phyloP scores from a whole-genome alignment of 805 yeast species.

The Saccharomyces eubayanus region DNA sequence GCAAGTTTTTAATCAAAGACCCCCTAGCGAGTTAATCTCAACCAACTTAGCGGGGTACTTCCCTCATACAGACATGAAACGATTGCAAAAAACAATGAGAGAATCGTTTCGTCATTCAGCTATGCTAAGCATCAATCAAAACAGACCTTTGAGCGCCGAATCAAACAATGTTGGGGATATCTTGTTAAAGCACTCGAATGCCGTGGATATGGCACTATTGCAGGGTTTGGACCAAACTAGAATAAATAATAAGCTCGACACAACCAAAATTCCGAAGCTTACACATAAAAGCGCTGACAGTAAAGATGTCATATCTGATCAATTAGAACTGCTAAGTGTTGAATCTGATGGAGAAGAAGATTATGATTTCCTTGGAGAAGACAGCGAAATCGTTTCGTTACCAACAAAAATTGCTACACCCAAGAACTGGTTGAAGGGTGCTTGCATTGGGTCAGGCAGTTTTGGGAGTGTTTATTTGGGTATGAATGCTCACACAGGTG shows the following conservation, averaged over 20 bases:
- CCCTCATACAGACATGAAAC: slow-evolving; percentile 68
- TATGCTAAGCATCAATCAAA: slow-evolving; percentile 33
- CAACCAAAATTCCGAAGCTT: slow-evolving; percentile 24
- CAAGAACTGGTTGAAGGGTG: slow-evolving; percentile 84
- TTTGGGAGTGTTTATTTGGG: slow-evolving; percentile 92
- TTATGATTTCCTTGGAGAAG: slow-evolving; percentile 29
- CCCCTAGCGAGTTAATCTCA: slow-evolving; percentile 87
- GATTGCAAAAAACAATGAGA: slow-evolving; percentile 69
- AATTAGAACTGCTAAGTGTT: background rate
- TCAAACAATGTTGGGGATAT: slow-evolving; percentile 57
- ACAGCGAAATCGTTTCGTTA: slow-evolving; percentile 27
- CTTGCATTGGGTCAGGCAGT: slow-evolving; percentile 88
- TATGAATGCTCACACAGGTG: slow-evolving; percentile 86
- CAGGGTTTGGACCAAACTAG: slow-evolving; percentile 27
- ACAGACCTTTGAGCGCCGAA: slow-evolving; percentile 21
- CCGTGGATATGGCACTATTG: slow-evolving; percentile 42
- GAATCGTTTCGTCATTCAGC: slow-evolving; percentile 77
- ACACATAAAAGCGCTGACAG: slow-evolving; percentile 36
- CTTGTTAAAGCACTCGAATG: slow-evolving; percentile 44
- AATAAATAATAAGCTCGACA: background rate
- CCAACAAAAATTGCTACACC: slow-evolving; percentile 44
- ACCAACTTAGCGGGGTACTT: slow-evolving; percentile 84
- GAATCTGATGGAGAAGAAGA: slow-evolving; percentile 3
- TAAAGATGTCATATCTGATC: background rate
- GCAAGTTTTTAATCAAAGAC: slow-evolving; percentile 73